These are phyloP conservation scores for Asclepias syriaca DNA, from an alignment of 257 asterid species.

Conservation along the genomic window DNA sequence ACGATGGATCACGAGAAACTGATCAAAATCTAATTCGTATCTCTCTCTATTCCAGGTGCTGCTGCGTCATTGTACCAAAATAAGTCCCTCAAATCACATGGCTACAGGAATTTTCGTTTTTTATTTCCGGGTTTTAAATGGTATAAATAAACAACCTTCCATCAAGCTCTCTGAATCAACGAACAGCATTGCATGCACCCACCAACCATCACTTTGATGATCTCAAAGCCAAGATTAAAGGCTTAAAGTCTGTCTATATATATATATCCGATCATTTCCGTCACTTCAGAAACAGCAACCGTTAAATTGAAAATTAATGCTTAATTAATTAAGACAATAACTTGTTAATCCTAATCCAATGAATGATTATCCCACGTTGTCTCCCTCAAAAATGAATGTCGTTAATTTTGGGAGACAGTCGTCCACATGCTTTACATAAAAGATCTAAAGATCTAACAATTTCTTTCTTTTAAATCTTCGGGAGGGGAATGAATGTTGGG, in stretches of 20 bases:
- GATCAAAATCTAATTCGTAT: not conserved
- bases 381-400: not conserved
- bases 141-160: not conserved
- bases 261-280: not conserved
- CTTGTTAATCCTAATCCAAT: not conserved
- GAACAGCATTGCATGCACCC: not conserved
- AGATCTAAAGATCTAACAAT: not conserved
- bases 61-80: not conserved
- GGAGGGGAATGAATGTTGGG: not conserved
- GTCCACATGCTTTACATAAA: not conserved
- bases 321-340: not conserved
- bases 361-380: not conserved
- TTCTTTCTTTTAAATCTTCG: not conserved
- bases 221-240: constrained; percentile 2
- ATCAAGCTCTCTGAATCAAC: not conserved
- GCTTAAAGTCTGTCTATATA: too few species aligned
- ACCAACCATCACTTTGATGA: not conserved
- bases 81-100: constrained; percentile 10
- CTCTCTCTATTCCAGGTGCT: not conserved
- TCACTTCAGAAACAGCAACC: not conserved
- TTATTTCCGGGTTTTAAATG: not conserved
- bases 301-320: not conserved
- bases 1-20: too few species aligned
- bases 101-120: not conserved
- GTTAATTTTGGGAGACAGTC: not conserved